Evolutionary conservation across 129 eudicot species (phyloP), one percentile per base, ranked within the genome.

Genomic region (Escallonia rubra): DNA sequence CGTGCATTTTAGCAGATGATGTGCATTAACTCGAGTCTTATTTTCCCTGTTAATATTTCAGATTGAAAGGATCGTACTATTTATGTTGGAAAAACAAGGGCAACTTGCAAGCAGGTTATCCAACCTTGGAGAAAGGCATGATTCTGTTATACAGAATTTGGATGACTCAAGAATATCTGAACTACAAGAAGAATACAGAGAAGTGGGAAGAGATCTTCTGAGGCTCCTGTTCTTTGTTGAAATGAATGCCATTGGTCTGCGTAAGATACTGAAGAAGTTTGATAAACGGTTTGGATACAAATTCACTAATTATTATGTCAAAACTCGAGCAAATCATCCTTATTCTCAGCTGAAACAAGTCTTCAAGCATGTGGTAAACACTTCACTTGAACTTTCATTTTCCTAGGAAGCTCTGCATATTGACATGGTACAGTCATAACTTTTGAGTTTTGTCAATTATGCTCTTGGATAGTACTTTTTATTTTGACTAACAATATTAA

Each of bases 261-360:
- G 90, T 43, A 84, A 84, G 79, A 84, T 84, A 67, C 74, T 84
- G 75, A 84, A 84, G 63, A 84, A 84, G 73, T 84, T 84, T 40
- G 90, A 84, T 71, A 80, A 84, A 75, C 86, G 86, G 43, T 74
- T 84, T 57, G 86, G 86, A 55, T 84, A 74, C 61, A 67, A 67
- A 64, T 84, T 84, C 77, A 80, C 90, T 46, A 61, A 72, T 61
- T 84, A 84, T 72, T 84, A 84, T 67, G 86, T 84, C 69, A 77
- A 80, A 80, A 84, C 90, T 67, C 90, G 86, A 56, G 79, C 90
- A 55, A 80, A 84, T 69, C 90, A 84, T 77, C 90, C 90, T 55
- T 84, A 84, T 71, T 84, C 90, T 48, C 90, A 84, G 74, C 86
- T 84, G 43, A 76, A 75, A 60, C 86, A 84, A 84, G 80, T 84